A percentile compares a stretch with the other conserved stretches of the same genome.
Conservation (phyloP, 1,139 yeast species). For the Scheffersomyces titani region DNA sequence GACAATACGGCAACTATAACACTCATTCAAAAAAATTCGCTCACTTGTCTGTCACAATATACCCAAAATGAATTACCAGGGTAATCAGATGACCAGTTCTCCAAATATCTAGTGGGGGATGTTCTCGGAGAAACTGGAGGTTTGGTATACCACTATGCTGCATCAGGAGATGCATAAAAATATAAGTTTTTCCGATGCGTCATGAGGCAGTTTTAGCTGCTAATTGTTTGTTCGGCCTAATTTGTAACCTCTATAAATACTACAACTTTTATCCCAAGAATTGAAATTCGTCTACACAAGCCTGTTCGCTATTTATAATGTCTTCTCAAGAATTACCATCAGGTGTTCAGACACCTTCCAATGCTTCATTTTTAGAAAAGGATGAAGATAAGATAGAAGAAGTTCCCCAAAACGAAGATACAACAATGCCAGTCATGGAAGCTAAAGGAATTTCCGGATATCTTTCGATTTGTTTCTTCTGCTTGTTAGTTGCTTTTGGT, state of each 20-base stretch:
- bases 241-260: slow-evolving; percentile 7
- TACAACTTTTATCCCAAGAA: neutral
- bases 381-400: slow-evolving; percentile 17
- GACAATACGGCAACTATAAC: neutral
- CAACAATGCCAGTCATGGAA: slow-evolving; percentile 22
- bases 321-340: slow-evolving; percentile 24
- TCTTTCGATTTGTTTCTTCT: slow-evolving; percentile 34
- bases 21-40: no score
- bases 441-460: slow-evolving; percentile 32
- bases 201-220: slow-evolving; percentile 4
- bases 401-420: slow-evolving; percentile 8
- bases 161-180: slow-evolving; percentile 5
- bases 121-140: slow-evolving; percentile 13
- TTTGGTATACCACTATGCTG: slow-evolving; percentile 5
- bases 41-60: neutral
- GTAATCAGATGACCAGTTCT: neutral
- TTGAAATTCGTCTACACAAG: neutral
- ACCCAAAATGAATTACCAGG: neutral
- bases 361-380: slow-evolving; percentile 30
- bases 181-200: neutral
- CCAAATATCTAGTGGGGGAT: slow-evolving; percentile 2
- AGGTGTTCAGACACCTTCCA: slow-evolving; percentile 38
- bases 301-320: slow-evolving; percentile 11
- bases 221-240: neutral
- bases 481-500: slow-evolving; percentile 54